These are phyloP conservation scores for Bruguiera gymnorhiza DNA, from an alignment of 345 rosid genomes.

Conservation along the genomic window DNA sequence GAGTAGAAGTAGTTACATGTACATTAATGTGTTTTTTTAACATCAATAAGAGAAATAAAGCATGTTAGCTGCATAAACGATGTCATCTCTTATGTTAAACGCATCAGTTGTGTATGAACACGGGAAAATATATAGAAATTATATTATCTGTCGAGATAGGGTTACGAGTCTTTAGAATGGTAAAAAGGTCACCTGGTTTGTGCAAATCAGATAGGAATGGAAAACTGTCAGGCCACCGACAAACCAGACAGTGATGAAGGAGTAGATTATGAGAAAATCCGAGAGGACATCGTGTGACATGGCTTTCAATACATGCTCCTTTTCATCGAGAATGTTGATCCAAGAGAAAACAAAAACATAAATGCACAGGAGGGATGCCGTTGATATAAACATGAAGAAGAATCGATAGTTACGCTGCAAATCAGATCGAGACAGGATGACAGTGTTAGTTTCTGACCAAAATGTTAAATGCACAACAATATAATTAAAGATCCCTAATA, in stretches of 20 bases:
- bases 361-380: constrained; percentile 74
- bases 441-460: constrained; percentile 13
- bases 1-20: no score
- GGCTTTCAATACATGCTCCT: constrained; percentile 49
- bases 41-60: no score
- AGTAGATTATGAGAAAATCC: constrained; percentile 69
- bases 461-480: constrained; percentile 1
- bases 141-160: no score
- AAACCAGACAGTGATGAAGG: constrained; percentile 87
- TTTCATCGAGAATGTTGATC: constrained; percentile 49
- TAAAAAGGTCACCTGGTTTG: constrained; percentile 71
- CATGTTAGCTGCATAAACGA: no score
- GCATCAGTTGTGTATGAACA: no score
- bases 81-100: no score
- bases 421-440: constrained; percentile 14
- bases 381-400: constrained; percentile 86
- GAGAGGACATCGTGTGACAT: constrained; percentile 57
- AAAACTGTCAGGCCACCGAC: constrained; percentile 91
- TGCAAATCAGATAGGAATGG: constrained; percentile 83
- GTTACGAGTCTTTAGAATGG: neutral
- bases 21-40: no score
- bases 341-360: constrained; percentile 70
- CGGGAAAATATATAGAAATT: no score
- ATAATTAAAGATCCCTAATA: neutral
- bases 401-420: constrained; percentile 91